Conservation (phyloP, 2,329 filamentous ascomycete species). For the Exophiala xenobiotica region DNA sequence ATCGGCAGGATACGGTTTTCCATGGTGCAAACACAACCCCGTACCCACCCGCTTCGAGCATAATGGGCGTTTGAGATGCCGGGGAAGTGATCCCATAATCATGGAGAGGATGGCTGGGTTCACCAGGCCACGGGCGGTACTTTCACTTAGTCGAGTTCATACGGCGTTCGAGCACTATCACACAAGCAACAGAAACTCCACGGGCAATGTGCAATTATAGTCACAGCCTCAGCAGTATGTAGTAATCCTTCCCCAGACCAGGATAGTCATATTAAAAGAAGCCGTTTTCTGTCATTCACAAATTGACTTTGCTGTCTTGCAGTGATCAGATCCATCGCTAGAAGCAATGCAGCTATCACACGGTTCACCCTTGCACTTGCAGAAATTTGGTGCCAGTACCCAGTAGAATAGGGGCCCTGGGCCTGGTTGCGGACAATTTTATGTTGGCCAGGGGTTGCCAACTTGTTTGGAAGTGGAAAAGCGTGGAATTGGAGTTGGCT, state of each 20-base stretch:
- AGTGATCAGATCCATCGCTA: too few species aligned
- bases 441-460: slow-evolving; percentile 19
- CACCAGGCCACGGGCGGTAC: slow-evolving; percentile 1
- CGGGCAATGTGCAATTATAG: not conserved
- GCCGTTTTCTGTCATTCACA: not conserved
- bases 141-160: slow-evolving; percentile 5
- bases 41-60: slow-evolving; percentile 17
- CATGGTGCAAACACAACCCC: slow-evolving; percentile 2
- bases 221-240: not conserved
- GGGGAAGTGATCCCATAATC: slow-evolving; percentile 6
- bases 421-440: too few species aligned
- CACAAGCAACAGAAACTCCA: slow-evolving; percentile 8
- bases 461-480: slow-evolving; percentile 15
- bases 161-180: slow-evolving; percentile 16
- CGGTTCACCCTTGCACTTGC: slow-evolving; percentile 13
- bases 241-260: not conserved
- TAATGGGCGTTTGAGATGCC: slow-evolving; percentile 19
- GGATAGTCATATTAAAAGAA: not conserved
- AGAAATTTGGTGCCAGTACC: not conserved
- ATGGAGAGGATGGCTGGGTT: slow-evolving; percentile 6
- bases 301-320: too few species aligned
- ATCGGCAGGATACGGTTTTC: slow-evolving; percentile 5
- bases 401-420: too few species aligned
- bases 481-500: slow-evolving; percentile 3
- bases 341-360: not conserved